Evolutionary conservation across 257 asterid genomes (phyloP).

Genomic region (Dorcoceras hygrometricum): DNA sequence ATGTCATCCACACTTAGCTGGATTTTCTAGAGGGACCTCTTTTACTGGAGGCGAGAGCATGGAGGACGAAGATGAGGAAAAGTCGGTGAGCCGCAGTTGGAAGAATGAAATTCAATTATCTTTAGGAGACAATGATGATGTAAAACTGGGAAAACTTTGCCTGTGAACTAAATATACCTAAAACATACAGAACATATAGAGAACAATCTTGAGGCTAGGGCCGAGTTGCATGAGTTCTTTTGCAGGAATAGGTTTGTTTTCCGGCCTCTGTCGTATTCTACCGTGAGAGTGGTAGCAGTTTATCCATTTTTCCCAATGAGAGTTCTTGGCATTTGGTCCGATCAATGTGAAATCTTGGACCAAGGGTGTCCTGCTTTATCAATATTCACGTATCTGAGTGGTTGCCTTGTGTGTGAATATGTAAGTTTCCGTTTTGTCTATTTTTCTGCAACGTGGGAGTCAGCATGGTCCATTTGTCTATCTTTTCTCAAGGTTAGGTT

Average conservation of each 20-base stretch:
- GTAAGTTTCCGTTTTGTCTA: neutral
- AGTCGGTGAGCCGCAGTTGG: constrained; percentile 38
- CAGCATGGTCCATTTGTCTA: no score
- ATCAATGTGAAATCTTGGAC: neutral
- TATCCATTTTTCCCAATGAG: neutral
- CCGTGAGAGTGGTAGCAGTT: neutral
- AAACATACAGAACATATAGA: constrained; percentile 28
- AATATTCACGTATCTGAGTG: no score
- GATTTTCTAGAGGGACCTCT: constrained; percentile 43
- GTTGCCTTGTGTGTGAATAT: neutral
- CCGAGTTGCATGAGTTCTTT: constrained; percentile 47
- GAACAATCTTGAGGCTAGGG: constrained; percentile 33
- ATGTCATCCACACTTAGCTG: constrained; percentile 52
- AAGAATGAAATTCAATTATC: constrained; percentile 28
- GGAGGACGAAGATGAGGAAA: constrained; percentile 51
- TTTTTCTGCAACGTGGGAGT: no score
- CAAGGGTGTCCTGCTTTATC: neutral
- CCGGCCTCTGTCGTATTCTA: constrained; percentile 19
- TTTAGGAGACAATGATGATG: constrained; percentile 16
- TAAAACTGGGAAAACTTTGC: constrained; percentile 24
- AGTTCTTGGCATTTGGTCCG: no score
- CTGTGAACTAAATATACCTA: neutral
- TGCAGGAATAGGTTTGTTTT: constrained; percentile 53
- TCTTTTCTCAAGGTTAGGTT: no score
- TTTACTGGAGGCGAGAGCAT: constrained; percentile 33